Evolutionary conservation across 805 yeast genomes (phyloP).

Genomic region (Kodamaea fukazawae): DNA sequence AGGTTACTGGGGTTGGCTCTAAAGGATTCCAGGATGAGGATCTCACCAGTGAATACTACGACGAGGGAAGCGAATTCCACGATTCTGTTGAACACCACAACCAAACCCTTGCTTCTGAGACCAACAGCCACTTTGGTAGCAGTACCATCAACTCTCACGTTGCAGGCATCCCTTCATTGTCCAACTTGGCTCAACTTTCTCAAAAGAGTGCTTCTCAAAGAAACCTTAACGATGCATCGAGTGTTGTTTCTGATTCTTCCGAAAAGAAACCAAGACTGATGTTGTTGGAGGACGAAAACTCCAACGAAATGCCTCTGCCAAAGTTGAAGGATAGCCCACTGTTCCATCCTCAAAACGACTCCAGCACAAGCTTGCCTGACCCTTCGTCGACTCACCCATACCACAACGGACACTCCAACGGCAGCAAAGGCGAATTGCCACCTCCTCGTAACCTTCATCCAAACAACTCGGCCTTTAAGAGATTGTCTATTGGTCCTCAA

Average conservation of each 20-base stretch:
- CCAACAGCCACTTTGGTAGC: constrained; percentile 8
- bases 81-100: constrained; percentile 24
- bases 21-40: constrained; percentile 12
- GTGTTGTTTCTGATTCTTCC: constrained; percentile 16
- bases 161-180: constrained; percentile 58
- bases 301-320: constrained; percentile 22
- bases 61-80: constrained; percentile 14
- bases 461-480: constrained; percentile 36
- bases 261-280: constrained; percentile 29
- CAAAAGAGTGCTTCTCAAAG: constrained; percentile 15
- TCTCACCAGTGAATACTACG: constrained; percentile 17
- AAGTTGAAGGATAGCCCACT: constrained; percentile 26
- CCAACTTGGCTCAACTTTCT: constrained; percentile 39
- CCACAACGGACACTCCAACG: constrained; percentile 4
- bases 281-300: constrained; percentile 29
- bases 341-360: constrained; percentile 21
- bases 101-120: constrained; percentile 6
- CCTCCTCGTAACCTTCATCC: constrained; percentile 20
- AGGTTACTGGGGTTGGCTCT: constrained; percentile 44
- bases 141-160: constrained; percentile 13
- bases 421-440: constrained; percentile 13
- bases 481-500: constrained; percentile 45
- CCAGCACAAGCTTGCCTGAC: constrained; percentile 3
- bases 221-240: constrained; percentile 7
- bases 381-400: neutral